phyloP scores from a whole-genome alignment of 2,329 filamentous ascomycete genomes.

The Annulohypoxylon truncatum region DNA sequence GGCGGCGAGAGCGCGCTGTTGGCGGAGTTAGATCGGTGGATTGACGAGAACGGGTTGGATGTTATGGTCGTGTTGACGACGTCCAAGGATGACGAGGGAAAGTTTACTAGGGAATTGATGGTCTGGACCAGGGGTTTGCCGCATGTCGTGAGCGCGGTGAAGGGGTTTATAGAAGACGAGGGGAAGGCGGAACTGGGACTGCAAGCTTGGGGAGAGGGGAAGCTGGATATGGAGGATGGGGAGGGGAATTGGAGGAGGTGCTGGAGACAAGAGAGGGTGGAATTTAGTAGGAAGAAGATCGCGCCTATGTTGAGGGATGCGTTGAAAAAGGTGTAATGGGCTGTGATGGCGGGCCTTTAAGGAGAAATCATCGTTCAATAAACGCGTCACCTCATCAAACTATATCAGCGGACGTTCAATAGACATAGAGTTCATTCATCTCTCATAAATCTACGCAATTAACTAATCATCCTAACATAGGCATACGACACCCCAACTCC shows the following conservation, averaged over 20 bases:
- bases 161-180: slow-evolving; percentile 63
- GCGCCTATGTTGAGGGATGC: slow-evolving; percentile 72
- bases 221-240: slow-evolving; percentile 55
- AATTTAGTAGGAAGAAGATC: slow-evolving; percentile 75
- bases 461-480: not conserved
- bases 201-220: slow-evolving; percentile 63
- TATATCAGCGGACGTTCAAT: not conserved
- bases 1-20: slow-evolving; percentile 60
- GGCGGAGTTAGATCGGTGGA: slow-evolving; percentile 54
- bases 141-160: slow-evolving; percentile 61
- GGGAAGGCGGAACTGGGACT: slow-evolving; percentile 64
- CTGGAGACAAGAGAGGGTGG: slow-evolving; percentile 74
- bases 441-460: not conserved
- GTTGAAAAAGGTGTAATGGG: slow-evolving; percentile 51
- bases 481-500: not conserved
- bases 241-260: slow-evolving; percentile 63
- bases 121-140: slow-evolving; percentile 69
- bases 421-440: slow-evolving; percentile 4
- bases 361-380: not conserved
- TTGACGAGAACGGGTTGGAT: slow-evolving; percentile 71
- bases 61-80: slow-evolving; percentile 77
- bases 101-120: slow-evolving; percentile 74
- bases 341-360: not conserved
- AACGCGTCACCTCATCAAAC: not conserved
- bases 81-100: slow-evolving; percentile 61